Evolutionary conservation across 805 yeast genomes (phyloP), one percentile per base, ranked within the genome.

Genomic region (Wickerhamiella shivajii): DNA sequence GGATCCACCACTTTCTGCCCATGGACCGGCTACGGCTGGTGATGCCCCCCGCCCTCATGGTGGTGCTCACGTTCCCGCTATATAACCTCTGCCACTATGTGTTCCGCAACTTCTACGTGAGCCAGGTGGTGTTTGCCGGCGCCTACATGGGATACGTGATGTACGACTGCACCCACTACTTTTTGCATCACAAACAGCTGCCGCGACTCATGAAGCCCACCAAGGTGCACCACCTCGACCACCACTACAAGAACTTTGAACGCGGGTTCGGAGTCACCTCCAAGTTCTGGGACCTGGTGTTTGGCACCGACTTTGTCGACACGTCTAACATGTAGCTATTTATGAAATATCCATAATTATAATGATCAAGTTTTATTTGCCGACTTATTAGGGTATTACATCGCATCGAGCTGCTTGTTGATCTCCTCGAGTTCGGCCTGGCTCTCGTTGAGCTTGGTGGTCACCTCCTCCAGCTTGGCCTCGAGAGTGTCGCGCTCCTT

Each of bases 201-300:
- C 98, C 98, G 16, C 49, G 60, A 25, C 77, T 64, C 52, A 61
- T 83, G 59, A 84, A 80, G 53, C 73, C 69, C 19, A 62, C 83
- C 51, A 90, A 90, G 59, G 80, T 78, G 32, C 76, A 83, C 53
- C 99, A 90, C 56, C 67, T 90, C 58, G 97, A 87, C 56, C 99
- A 90, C 58, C 99, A 90, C 55, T 90, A 90, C 65, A 85, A 87
- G 63, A 87, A 90, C 59, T 90, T 81, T 57, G 93, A 92, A 58
- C 61, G 85, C 46, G 99, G 97, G 1, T 90, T 85, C 47, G 99
- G 99, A 45, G 97, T 90, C 42, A 83, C 97, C 19, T 69, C 84
- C 41, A 74, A 71, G 59, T 81, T 81, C 59, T 90, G 98, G 98
- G 98, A 90, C 56, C 67, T 60, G 18, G 80, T 90, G 8, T 90